phyloP scores from a whole-genome alignment of 169 alveolate species.

The Cardiosporidium cionae region DNA sequence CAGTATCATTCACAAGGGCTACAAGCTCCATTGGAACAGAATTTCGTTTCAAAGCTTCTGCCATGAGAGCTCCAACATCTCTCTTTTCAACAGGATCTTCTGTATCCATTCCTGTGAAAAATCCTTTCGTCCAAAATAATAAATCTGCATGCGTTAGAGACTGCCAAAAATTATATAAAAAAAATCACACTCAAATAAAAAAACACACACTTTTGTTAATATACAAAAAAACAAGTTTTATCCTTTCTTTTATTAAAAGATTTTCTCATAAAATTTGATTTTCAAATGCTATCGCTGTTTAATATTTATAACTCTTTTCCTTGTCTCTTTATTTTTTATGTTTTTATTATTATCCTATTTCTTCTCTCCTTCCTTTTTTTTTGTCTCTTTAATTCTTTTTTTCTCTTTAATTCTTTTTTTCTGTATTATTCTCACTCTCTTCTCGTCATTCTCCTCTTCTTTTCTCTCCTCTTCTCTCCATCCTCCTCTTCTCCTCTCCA shows the following conservation, averaged over 20 bases:
- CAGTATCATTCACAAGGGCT: slow-evolving; percentile 69
- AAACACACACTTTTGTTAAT: background rate
- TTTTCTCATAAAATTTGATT: background rate
- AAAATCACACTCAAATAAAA: background rate
- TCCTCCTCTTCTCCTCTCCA: too few relatives aligned
- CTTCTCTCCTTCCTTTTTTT: too few relatives aligned
- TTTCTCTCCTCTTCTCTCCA: too few relatives aligned
- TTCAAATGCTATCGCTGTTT: background rate
- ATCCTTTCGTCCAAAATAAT: slow-evolving; percentile 77
- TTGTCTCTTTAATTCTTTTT: too few relatives aligned
- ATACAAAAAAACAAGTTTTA: background rate
- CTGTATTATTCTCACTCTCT: too few relatives aligned
- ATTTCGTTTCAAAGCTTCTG: slow-evolving; percentile 61
- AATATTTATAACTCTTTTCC: background rate
- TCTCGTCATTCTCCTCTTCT: too few relatives aligned
- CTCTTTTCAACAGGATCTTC: slow-evolving; percentile 76
- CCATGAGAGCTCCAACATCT: slow-evolving; percentile 66
- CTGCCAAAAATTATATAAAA: background rate
- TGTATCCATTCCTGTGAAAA: slow-evolving; percentile 77
- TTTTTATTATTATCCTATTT: too few relatives aligned
- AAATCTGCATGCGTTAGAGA: slow-evolving; percentile 52
- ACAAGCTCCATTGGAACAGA: slow-evolving; percentile 56
- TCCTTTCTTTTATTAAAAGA: background rate
- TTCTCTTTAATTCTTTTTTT: too few relatives aligned
- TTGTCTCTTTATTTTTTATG: background rate